Evolutionary conservation across 2,329 filamentous ascomycete species (phyloP), one percentile per base, ranked within the genome.

Genomic region (Neonectria sp.): DNA sequence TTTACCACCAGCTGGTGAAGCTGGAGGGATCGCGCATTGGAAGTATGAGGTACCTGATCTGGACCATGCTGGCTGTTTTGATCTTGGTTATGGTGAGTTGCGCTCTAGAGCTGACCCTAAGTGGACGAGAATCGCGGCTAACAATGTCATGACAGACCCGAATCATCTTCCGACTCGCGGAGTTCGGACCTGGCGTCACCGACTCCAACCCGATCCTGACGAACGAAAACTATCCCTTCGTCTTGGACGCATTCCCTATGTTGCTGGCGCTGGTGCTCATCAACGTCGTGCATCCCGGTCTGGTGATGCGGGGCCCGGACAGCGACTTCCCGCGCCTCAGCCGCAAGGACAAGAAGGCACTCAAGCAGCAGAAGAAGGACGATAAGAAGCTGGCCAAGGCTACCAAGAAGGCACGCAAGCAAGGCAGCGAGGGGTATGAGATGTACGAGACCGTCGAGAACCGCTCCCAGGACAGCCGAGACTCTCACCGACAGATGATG

Each of bases 81-180:
- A 43, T 71, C 6, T 73, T 82, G 17, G 81, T 83, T 49, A 75
- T 80, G 40, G 78, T 83, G 69, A 75, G 79, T 71, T 24, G 37
- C 31, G 35, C 40, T 3, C 53, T 6, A 12, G 17, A 6, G 37
- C 31, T n/a, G 37, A 6, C 37, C 37, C 37, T 2, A 31, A 21
- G 9, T 21, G 43, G 37, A 31, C 25, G 9, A 63, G 49, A 12
- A n/a, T 24, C 8, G 9, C n/a, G 29, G 9, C 29, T 63, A 40
- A 63, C 70, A 58, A 70, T 24, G 63, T 57, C 15, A 46, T 24
- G 17, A 7, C 57, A 88, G 82, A 76, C 85, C 31, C 86, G 89
- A 37, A 90, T 91, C 75, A 84, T 90, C 69, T 92, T 86, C 78
- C 87, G 89, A 33, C 81, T 92, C 2, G 77, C 82, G 59, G 88